Base-by-base conservation (phyloP, 148 eudicot genomes). In the Vaccinium macrocarpon region DNA sequence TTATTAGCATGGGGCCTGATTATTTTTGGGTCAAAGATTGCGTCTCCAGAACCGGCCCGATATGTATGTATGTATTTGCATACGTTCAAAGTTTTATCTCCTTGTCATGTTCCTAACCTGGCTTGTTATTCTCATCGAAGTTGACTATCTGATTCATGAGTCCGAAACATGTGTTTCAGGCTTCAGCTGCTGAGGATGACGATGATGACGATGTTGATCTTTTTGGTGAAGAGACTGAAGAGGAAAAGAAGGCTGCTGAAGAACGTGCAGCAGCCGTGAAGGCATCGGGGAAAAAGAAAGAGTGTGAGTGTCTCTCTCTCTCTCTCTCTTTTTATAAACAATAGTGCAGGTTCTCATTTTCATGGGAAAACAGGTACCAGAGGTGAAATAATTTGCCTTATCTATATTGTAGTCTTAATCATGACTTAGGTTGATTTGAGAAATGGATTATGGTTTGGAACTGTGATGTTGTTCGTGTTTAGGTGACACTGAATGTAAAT, bases 161-260 rank as follows among this genome's bases (percentile, higher is more conserved):
- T 46, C 11, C 52, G 77, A 46, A 62, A 1, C 29, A 15, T 71
- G 42, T 32, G 8, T 70, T 84, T 55, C 85, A 92, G 98, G 95
- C 95, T 42, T 84, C 95, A 42, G 96, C 92, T 84, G 98, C 91
- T 79, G 97, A 84, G 48, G 98, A 92, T 25, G 98, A 94, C 0
- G 97, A 95, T 7, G 98, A 95, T 8, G 91, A 90, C 46, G 99
- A 96, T 88, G 92, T 96, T 19, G 99, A 96, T 87, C 92, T 96
- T 56, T 96, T 96, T 70, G 99, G 99, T 64, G 99, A 96, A 80
- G 98, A 96, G 91, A 96, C 98, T 6, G 98, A 96, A 83, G 99
- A 96, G 92, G 99, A 96, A 88, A 96, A 96, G 95, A 87, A 87
- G 61, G 99, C 97, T 80, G 92, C 98, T 76, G 98, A 93, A 87